Base-by-base conservation (phyloP, 768 basidiomycete species). In the Gyrodon lividus region DNA sequence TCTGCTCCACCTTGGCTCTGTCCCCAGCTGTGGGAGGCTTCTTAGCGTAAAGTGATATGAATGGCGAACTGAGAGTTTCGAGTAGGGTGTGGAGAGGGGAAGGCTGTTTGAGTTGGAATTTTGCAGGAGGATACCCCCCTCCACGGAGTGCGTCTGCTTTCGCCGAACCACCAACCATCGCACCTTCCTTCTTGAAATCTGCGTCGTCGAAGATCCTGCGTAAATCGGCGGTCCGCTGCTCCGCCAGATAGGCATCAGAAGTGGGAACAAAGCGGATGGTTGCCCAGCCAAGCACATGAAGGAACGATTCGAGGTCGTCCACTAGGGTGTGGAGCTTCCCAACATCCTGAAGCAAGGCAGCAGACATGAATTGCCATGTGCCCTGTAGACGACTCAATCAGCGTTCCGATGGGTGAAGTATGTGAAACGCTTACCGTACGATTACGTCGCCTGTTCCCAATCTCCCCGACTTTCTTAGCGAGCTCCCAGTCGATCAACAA, bases 341-440 rank as follows among this genome's bases (percentile, higher is more conserved):
- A 12, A 54, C 30, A 14, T 55, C 19, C 16, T 20, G 10, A 20
- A 68, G 57, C 9, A 70, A 43, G 3, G 22, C 35, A 5, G 48
- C 42, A 1, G 70, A 67, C 57, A 69, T 67, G 44, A 68, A 69
- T 33, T 60, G 55, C 66, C 69, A 69, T 13, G 69, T 70, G 1
- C 70, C 67, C 66, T 70, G 22, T 9, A 42, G 12, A 9, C 26
- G 40, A 6, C 19, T 23, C 8, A 17, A 40, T 33, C 24, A 20
- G 4, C 13, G n/a, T 46, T 26, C 14, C 17, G 14, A 17, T 28
- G 35, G 13, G n/a, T 39, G 38, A 39, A 5, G 2, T 35, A 17
- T 10, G 19, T 6, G 28, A 40, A 0, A 8, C 12, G 26, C 17
- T 37, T 24, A 41, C 28, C 14, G 24, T 44, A 2, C 46, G 52